Percentiles rank a stretch among this genome's conserved stretches.
Conservation (phyloP, 1,139 yeast genomes). For the Zhuliangozyma blackwelliae region DNA sequence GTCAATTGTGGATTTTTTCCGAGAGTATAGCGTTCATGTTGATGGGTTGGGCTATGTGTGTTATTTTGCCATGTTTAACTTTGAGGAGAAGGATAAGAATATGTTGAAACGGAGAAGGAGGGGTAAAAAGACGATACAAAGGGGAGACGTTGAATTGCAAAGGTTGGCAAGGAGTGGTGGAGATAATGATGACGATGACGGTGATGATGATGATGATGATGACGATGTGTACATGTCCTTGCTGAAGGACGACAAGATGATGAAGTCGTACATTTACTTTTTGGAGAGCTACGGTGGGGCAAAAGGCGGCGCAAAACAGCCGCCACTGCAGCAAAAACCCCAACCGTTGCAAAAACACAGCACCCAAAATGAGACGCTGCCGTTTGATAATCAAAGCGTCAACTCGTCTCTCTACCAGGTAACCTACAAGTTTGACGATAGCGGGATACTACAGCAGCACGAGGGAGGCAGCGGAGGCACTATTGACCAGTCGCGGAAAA, state of each 20-base stretch:
- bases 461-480: slow-evolving; percentile 4
- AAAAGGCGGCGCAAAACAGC: slow-evolving; percentile 5
- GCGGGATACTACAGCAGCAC: slow-evolving; percentile 22
- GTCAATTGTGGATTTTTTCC: slow-evolving; percentile 77
- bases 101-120: slow-evolving; percentile 36
- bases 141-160: slow-evolving; percentile 11
- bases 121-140: slow-evolving; percentile 7
- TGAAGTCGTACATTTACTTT: slow-evolving; percentile 82
- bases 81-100: slow-evolving; percentile 55
- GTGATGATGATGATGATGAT: slow-evolving; percentile 25
- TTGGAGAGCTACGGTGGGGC: slow-evolving; percentile 65
- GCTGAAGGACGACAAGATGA: slow-evolving; percentile 78
- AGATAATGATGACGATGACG: slow-evolving; percentile 5
- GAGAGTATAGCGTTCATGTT: slow-evolving; percentile 84
- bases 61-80: slow-evolving; percentile 86
- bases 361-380: no score
- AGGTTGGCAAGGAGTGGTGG: background rate
- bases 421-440: slow-evolving; percentile 29
- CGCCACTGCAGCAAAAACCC: slow-evolving; percentile 6
- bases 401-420: slow-evolving; percentile 26
- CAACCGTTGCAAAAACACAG: slow-evolving; percentile 1
- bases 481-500: slow-evolving; percentile 12
- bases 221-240: slow-evolving; percentile 27
- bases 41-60: slow-evolving; percentile 96
- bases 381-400: slow-evolving; percentile 18